Evolutionary conservation across 169 alveolate species (phyloP).

Genomic region (Eimeria zaria): DNA sequence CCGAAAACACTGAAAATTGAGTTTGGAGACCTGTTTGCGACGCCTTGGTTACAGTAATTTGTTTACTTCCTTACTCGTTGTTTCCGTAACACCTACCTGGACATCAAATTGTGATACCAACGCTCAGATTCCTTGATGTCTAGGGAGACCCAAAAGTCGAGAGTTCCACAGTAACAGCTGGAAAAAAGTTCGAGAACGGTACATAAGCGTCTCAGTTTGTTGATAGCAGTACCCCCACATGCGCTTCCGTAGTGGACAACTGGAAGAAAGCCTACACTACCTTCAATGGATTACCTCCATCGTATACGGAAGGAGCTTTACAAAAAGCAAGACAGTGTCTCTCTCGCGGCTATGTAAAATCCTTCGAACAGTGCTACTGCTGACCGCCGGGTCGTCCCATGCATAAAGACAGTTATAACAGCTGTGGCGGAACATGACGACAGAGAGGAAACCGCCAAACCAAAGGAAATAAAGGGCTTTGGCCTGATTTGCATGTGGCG

Average conservation of each 20-base stretch:
- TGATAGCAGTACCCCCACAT: neutral
- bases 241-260: neutral
- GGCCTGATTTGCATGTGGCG: neutral
- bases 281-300: conserved; percentile 4
- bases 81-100: neutral
- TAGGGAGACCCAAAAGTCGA: neutral
- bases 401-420: neutral
- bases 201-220: neutral
- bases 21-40: no score
- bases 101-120: neutral
- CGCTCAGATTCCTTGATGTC: neutral
- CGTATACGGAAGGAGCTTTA: neutral
- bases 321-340: neutral
- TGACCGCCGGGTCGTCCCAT: neutral
- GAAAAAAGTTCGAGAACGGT: neutral
- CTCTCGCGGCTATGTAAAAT: conserved; percentile 1
- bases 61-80: no score
- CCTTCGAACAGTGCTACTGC: neutral
- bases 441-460: fast-evolving
- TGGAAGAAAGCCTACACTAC: neutral
- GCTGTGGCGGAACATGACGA: neutral
- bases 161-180: neutral
- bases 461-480: neutral
- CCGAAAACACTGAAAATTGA: no score
- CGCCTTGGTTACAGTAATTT: no score